Percentiles rank a stretch among this genome's conserved stretches.
These are phyloP conservation scores for Komagataella pseudopastoris DNA, from an alignment of 805 yeast genomes.

Conservation along the genomic window DNA sequence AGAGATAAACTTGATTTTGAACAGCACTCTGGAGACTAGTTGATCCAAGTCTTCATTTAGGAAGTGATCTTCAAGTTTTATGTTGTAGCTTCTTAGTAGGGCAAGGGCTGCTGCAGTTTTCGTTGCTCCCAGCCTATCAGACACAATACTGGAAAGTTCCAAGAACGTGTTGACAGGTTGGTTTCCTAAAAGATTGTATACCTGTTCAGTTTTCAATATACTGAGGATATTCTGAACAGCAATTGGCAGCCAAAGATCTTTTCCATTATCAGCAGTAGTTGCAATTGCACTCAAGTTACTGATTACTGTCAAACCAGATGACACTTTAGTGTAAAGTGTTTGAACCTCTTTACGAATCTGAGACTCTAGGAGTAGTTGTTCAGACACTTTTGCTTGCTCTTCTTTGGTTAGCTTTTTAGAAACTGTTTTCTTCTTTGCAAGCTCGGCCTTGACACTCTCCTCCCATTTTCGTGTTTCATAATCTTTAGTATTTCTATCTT, in stretches of 20 bases:
- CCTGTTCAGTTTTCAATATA: conserved; percentile 20
- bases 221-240: conserved; percentile 39
- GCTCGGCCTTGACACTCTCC: conserved; percentile 61
- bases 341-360: conserved; percentile 35
- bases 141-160: conserved; percentile 35
- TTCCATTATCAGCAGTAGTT: conserved; percentile 46
- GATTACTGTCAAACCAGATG: conserved; percentile 40
- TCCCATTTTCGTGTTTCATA: conserved; percentile 88
- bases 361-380: conserved; percentile 52
- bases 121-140: conserved; percentile 35
- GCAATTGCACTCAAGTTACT: conserved; percentile 37
- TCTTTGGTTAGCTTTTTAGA: conserved; percentile 60
- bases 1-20: conserved; percentile 59
- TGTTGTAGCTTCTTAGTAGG: conserved; percentile 42
- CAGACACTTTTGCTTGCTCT: conserved; percentile 49
- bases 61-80: conserved; percentile 30
- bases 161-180: conserved; percentile 21
- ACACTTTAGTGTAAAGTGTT: conserved; percentile 19
- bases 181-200: not conserved
- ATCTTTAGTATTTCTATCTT: conserved; percentile 67
- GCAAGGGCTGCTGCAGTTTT: conserved; percentile 55
- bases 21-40: conserved; percentile 52
- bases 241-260: conserved; percentile 55
- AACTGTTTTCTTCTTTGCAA: conserved; percentile 30
- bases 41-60: conserved; percentile 38